These are phyloP conservation scores for Grosmannia serpens DNA, from an alignment of 2,329 filamentous ascomycete species.

Conservation along the genomic window DNA sequence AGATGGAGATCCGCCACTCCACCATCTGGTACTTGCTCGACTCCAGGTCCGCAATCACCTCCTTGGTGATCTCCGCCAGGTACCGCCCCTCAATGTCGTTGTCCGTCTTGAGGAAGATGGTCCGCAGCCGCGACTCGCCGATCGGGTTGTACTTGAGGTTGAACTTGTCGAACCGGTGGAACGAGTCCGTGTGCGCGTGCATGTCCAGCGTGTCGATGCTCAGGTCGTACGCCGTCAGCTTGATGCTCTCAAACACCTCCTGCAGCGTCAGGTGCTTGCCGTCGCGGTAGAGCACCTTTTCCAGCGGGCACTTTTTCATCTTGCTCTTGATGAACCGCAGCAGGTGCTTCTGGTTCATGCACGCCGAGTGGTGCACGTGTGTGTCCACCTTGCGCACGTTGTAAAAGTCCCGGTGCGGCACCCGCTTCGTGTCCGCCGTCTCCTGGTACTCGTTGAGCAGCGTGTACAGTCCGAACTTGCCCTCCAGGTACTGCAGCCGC, in stretches of 20 bases:
- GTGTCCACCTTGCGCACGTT: conserved; percentile 98
- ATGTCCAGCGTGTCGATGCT: conserved; percentile 98
- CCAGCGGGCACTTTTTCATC: conserved; percentile 96
- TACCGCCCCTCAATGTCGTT: conserved; percentile 96
- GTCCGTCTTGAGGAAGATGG: conserved; percentile 98
- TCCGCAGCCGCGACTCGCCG: conserved; percentile 85
- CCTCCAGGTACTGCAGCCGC: conserved; percentile 87
- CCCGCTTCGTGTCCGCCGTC: conserved; percentile 93
- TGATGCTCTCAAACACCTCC: conserved; percentile 96
- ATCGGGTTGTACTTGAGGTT: conserved; percentile 98
- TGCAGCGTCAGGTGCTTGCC: conserved; percentile 81
- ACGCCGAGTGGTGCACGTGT: conserved; percentile 96
- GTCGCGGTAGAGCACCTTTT: conserved; percentile 85
- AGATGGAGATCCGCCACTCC: conserved; percentile 97
- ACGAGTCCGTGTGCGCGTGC: conserved; percentile 97
- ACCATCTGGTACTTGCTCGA: conserved; percentile 99
- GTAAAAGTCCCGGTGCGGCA: conserved; percentile 97
- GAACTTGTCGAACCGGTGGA: conserved; percentile 99
- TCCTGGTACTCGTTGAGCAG: conserved; percentile 96
- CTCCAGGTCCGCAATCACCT: conserved; percentile 93
- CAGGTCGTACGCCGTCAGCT: conserved; percentile 90
- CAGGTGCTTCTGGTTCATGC: conserved; percentile 99
- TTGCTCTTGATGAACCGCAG: conserved; percentile 99
- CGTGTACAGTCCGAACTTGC: conserved; percentile 90
- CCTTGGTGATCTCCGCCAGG: conserved; percentile 92